Conservation (phyloP, 139 green algal genomes). For the Chlamydomonas schloesseri region DNA sequence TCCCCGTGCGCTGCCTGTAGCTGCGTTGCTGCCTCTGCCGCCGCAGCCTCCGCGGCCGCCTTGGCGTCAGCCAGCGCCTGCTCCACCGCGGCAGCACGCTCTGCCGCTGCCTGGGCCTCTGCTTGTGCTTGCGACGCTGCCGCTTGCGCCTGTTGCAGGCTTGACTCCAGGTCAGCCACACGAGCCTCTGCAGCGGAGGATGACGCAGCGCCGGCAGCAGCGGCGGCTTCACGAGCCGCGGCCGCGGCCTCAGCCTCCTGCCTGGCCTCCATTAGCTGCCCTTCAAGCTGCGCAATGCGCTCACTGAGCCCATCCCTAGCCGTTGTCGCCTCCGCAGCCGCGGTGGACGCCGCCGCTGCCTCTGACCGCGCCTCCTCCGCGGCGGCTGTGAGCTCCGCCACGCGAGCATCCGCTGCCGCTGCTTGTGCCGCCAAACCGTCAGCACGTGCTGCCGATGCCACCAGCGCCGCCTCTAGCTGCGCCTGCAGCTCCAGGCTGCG, state of each 20-base stretch:
- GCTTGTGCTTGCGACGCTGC: not conserved
- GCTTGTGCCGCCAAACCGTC: not conserved
- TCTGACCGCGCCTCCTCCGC: not conserved
- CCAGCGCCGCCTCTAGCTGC: constrained; percentile 21
- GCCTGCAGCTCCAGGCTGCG: constrained; percentile 7
- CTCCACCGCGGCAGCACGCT: not conserved
- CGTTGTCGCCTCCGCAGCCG: not conserved
- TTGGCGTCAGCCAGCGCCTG: not conserved
- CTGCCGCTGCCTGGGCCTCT: too few species aligned
- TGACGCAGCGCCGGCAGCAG: not conserved
- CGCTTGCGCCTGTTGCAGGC: not conserved
- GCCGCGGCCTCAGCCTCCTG: not conserved
- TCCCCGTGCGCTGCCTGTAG: not conserved
- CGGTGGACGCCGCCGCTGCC: not conserved
- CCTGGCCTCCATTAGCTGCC: not conserved
- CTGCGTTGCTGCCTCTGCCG: not conserved
- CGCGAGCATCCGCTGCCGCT: not conserved
- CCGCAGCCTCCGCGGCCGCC: not conserved
- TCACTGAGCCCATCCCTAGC: too few species aligned
- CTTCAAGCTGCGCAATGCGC: not conserved
- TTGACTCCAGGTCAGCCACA: not conserved
- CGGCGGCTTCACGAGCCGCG: not conserved
- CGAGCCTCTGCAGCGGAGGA: not conserved
- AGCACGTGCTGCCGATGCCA: not conserved
- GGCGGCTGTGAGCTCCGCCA: not conserved